These are phyloP conservation scores for Aspergillus sp. DNA, from an alignment of 2,329 filamentous ascomycete genomes.

Conservation along the genomic window DNA sequence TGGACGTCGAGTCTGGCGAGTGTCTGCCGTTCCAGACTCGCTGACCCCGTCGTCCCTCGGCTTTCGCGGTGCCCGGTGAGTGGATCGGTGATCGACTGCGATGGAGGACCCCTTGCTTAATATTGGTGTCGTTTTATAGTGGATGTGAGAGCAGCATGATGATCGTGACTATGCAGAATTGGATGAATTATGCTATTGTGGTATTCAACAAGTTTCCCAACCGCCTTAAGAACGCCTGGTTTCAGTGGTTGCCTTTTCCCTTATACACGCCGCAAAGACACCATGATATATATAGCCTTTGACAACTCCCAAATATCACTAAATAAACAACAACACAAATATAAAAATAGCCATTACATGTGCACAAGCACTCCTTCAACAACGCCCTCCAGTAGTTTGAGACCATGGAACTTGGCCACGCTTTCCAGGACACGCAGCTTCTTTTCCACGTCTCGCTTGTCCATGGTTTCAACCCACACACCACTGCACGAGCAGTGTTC, in stretches of 20 bases:
- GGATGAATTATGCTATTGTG: too few species aligned
- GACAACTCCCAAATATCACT: constrained; percentile 5
- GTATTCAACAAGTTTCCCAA: background rate
- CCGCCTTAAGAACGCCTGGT: background rate
- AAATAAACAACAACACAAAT: constrained; percentile 4
- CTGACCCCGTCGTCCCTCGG: too few species aligned
- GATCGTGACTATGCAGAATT: too few species aligned
- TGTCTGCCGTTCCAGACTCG: too few species aligned
- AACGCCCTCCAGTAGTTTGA: constrained; percentile 75
- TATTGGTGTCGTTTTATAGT: too few species aligned
- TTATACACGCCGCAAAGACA: constrained; percentile 8
- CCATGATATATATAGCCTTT: constrained; percentile 2
- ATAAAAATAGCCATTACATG: constrained; percentile 24
- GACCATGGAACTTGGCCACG: constrained; percentile 72
- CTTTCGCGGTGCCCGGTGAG: too few species aligned
- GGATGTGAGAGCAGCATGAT: too few species aligned
- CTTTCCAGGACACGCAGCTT: constrained; percentile 65
- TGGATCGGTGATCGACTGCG: too few species aligned
- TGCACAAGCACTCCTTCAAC: constrained; percentile 58
- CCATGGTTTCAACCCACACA: constrained; percentile 70
- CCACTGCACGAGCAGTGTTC: constrained; percentile 94
- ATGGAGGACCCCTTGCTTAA: too few species aligned
- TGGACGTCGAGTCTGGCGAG: too few species aligned
- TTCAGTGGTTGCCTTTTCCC: background rate
- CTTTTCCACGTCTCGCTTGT: constrained; percentile 60